Percentiles rank a stretch among this genome's conserved stretches.
Evolutionary conservation across 1,139 yeast genomes (phyloP).

Genomic region (Hemisphaericaspora subhashii): DNA sequence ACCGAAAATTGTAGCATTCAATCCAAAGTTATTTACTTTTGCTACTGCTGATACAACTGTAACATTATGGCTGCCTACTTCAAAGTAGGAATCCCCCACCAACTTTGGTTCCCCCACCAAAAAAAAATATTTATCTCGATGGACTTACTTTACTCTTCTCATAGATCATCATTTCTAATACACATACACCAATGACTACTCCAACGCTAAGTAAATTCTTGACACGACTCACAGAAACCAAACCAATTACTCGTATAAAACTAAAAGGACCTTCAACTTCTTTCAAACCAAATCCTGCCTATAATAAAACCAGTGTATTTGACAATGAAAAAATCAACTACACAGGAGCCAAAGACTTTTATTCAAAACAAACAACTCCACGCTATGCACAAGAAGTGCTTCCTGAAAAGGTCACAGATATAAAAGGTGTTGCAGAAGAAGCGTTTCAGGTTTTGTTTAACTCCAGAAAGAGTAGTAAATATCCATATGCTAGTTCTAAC

Average conservation of each 20-base stretch:
- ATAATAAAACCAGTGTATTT: neutral
- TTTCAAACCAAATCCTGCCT: neutral
- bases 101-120: too few relatives aligned
- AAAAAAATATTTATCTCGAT: too few relatives aligned
- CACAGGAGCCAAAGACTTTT: slow-evolving; percentile 3
- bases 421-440: slow-evolving; percentile 36
- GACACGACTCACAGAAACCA: neutral
- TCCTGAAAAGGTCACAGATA: slow-evolving; percentile 34
- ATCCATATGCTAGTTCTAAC: slow-evolving; percentile 24
- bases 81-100: neutral
- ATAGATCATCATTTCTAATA: too few relatives aligned
- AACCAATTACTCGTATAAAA: slow-evolving; percentile 2
- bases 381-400: slow-evolving; percentile 14
- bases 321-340: neutral
- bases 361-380: neutral
- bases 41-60: slow-evolving; percentile 76
- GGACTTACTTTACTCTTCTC: too few relatives aligned
- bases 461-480: slow-evolving; percentile 16
- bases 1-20: slow-evolving; percentile 69
- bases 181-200: neutral
- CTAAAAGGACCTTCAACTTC: neutral
- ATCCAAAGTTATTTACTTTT: slow-evolving; percentile 73
- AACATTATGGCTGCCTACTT: slow-evolving; percentile 39
- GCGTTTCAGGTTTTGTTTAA: slow-evolving; percentile 16
- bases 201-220: neutral